Evolutionary conservation across 306 rosid species (phyloP), one percentile per base, ranked within the genome.

Genomic region (Datisca glomerata): DNA sequence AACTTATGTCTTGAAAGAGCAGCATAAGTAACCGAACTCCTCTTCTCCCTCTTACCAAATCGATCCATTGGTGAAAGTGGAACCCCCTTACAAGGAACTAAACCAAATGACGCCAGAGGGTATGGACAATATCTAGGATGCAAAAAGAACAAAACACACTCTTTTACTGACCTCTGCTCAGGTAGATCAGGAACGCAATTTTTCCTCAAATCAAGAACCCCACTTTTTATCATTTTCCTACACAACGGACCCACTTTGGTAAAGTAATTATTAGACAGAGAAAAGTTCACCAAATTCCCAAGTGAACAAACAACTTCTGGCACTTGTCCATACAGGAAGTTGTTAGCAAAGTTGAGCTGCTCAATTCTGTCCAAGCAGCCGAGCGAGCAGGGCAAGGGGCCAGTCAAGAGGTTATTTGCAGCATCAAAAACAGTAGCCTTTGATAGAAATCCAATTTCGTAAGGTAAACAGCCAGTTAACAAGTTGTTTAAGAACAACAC

Each of bases 381-480:
- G 31, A 72, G 37, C 1, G 79, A 72, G n/a, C 41, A 53, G 1
- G 74, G 79, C 36, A 72, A 41, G 0, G 73, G 64, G 2, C 79
- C 79, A 2, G 74, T 59, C 49, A 72, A 32, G 4, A 5, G 28
- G 57, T 72, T 72, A 33, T 72, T 43, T 8, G 44, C 69, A 1
- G 74, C 79, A 9, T 62, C 74, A 28, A 72, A 53, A 7, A 67
- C 46, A 6, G 49, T 56, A 36, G 74, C 67, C 1, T 23, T 25
- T 35, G 12, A 35, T 6, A 72, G 40, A 8, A 62, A 50, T n/a
- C 79, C 79, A 31, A 72, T 22, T 31, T 72, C 79, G 23, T 53
- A 61, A 9, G 79, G 79, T 16, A 72, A 8, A 49, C 74, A 72
- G 18, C 79, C 79, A 7, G 61, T 57, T 7, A 72, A 25, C 29